Evolutionary conservation across 148 eudicot genomes (phyloP), one percentile per base, ranked within the genome.

Genomic region (Rhododendron kiyosumense): DNA sequence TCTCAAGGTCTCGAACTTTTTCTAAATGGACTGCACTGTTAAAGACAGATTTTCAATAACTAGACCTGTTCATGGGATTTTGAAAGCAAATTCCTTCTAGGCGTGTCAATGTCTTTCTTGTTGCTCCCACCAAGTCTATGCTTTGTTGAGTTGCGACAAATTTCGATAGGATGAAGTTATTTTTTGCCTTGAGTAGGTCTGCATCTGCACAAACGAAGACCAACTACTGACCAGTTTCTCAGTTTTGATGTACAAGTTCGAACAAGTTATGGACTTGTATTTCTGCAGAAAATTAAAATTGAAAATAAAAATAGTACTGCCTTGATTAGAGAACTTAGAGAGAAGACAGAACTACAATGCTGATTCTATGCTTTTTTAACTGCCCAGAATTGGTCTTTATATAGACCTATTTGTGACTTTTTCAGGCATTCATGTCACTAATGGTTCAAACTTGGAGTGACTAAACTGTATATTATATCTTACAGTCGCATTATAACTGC

Each of bases 1-100:
- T 82, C 94, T 93, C 83, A 88, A 94, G 94, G 94, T 86, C 61
- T 14, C 38, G 34, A 0, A 14, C 57, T n/a, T n/a, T n/a, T n/a
- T n/a, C n/a, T n/a, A n/a, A n/a, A n/a, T n/a, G n/a, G n/a, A n/a
- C n/a, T n/a, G n/a, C n/a, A n/a, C n/a, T n/a, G n/a, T n/a, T n/a
- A n/a, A n/a, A n/a, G n/a, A n/a, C n/a, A n/a, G 5, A 11, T 63
- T 59, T 63, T 63, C 13, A 63, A 63, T 63, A n/a, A 24, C 71
- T 63, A 63, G 28, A 63, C n/a, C 71, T 61, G 67, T 14, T 52
- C 18, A 52, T 2, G 14, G 71, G 7, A n/a, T 63, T 63, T n/a
- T 2, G 71, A n/a, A 63, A 63, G n/a, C 12, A 24, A 24, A 2
- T 63, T 63, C 30, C 30, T n/a, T 8, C 28, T n/a, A n/a, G 30